These are phyloP conservation scores for Phytophthora europaea DNA, from an alignment of 352 stramenopile species.

Conservation along the genomic window DNA sequence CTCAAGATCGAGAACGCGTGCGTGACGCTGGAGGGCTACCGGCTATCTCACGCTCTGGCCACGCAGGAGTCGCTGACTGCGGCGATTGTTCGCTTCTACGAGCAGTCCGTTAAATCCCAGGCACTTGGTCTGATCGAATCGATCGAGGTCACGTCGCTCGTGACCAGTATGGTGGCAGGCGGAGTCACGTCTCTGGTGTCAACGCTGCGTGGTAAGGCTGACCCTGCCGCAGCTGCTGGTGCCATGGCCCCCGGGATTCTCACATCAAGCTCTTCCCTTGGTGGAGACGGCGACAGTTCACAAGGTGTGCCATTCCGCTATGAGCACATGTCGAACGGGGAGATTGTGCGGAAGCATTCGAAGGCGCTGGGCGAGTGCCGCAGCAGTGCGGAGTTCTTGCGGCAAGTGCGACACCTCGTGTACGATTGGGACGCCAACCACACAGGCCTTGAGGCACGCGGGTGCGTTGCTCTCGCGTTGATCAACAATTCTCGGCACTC, in stretches of 20 bases:
- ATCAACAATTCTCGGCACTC: constrained; percentile 86
- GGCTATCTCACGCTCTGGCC: constrained; percentile 70
- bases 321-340: constrained; percentile 77
- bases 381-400: constrained; percentile 65
- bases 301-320: constrained; percentile 56
- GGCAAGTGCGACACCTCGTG: constrained; percentile 78
- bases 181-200: constrained; percentile 83
- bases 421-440: constrained; percentile 91
- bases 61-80: constrained; percentile 80
- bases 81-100: constrained; percentile 78
- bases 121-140: constrained; percentile 85
- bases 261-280: constrained; percentile 37
- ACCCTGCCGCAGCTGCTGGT: constrained; percentile 50
- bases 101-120: constrained; percentile 86
- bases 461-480: constrained; percentile 78
- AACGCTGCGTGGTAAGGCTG: constrained; percentile 84
- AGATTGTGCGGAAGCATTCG: constrained; percentile 83
- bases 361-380: constrained; percentile 52
- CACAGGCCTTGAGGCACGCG: constrained; percentile 78
- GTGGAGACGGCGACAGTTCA: constrained; percentile 16
- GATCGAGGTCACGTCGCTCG: constrained; percentile 87
- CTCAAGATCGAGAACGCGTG: constrained; percentile 90
- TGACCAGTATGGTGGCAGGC: constrained; percentile 83
- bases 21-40: constrained; percentile 76
- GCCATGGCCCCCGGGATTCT: constrained; percentile 35